Percentiles rank a stretch among this genome's conserved stretches.
phyloP scores from a whole-genome alignment of 148 eudicot genomes.

The Chenopodium album region DNA sequence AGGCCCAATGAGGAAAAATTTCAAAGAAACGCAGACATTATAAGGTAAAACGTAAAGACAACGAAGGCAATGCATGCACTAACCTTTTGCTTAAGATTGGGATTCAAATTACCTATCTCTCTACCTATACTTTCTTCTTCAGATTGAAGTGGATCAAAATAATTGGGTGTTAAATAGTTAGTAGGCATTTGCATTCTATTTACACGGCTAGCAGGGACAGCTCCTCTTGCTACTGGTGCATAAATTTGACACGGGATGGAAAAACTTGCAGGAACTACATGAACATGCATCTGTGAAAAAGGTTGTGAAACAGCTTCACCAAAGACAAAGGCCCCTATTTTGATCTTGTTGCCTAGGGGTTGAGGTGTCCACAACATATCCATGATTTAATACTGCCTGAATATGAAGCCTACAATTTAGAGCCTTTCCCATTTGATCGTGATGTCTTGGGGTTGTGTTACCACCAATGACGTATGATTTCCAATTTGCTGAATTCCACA shows the following conservation, averaged over 20 bases:
- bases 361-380: conserved; percentile 16
- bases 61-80: conserved; percentile 18
- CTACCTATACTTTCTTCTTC: conserved; percentile 51
- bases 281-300: conserved; percentile 17
- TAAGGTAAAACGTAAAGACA: neutral
- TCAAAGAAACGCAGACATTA: conserved; percentile 13
- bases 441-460: conserved; percentile 19
- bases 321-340: conserved; percentile 8
- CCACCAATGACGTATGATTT: conserved; percentile 19
- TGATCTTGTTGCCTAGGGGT: conserved; percentile 12
- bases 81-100: conserved; percentile 49
- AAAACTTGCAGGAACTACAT: conserved; percentile 16
- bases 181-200: conserved; percentile 26
- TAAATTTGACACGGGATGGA: conserved; percentile 16
- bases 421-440: conserved; percentile 22
- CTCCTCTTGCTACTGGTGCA: conserved; percentile 24
- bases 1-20: neutral
- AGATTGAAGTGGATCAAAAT: conserved; percentile 57
- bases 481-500: conserved; percentile 1
- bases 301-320: conserved; percentile 29
- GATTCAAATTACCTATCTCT: conserved; percentile 40
- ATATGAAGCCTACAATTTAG: conserved; percentile 21
- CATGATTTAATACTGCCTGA: conserved; percentile 19
- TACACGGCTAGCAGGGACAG: conserved; percentile 14
- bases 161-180: conserved; percentile 19